Conservation (phyloP, 371 early-diverging fungal species). For the Mucor circinelloides region DNA sequence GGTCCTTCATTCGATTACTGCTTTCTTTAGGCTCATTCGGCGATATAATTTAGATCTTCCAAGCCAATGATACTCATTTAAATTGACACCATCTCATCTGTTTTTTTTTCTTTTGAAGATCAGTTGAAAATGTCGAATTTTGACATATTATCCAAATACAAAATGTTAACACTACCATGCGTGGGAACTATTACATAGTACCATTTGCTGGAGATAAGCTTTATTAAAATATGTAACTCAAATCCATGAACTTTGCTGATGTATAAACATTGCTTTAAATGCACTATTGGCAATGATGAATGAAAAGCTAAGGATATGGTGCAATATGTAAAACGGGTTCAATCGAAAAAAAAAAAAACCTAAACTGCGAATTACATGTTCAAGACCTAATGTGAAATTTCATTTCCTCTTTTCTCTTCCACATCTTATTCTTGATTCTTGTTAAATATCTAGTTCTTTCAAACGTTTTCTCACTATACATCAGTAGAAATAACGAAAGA, state of each 20-base stretch:
- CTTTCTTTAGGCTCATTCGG: neutral
- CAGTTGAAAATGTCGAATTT: neutral
- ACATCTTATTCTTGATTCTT: neutral
- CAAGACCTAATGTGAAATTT: neutral
- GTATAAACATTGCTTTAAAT: neutral
- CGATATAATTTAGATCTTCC: neutral
- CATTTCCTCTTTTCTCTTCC: neutral
- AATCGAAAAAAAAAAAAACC: neutral
- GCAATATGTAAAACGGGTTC: neutral
- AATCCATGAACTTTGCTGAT: neutral
- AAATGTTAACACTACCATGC: neutral
- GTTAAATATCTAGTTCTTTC: neutral
- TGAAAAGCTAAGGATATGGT: neutral
- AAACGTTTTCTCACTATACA: neutral
- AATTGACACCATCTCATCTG: constrained; percentile 12
- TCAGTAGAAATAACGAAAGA: neutral
- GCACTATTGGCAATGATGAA: neutral
- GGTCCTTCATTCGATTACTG: neutral
- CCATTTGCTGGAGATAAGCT: neutral
- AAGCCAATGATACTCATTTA: neutral
- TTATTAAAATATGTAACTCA: neutral
- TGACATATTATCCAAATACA: neutral
- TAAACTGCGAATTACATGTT: neutral
- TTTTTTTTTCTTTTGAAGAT: constrained; percentile 1
- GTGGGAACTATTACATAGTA: neutral